Base-by-base conservation (phyloP, 2,329 filamentous ascomycete species). In the Calonectria ilicicola region DNA sequence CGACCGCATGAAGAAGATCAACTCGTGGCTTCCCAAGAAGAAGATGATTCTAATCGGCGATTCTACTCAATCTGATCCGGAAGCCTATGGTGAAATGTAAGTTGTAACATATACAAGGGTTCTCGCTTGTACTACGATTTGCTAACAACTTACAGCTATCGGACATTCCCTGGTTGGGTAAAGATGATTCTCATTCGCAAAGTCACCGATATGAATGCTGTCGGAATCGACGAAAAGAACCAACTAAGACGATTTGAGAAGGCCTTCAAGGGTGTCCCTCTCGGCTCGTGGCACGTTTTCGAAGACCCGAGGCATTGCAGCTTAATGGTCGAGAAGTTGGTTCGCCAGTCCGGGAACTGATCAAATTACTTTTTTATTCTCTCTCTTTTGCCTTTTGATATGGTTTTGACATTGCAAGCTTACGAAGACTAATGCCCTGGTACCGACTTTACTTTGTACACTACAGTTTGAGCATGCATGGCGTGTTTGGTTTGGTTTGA, bases 21-120 rank as follows among this genome's bases (percentile, higher is more conserved):
- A 95, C 77, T 83, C 85, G 1, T 97, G 94, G 94, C 88, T 98
- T 62, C 96, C 96, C 0, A 89, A 89, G 77, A 89, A 94, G 72
- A 94, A 93, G 78, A 93, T 98, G 85, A 91, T 98, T 74, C 93
- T 93, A 77, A 92, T 98, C 75, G 96, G 96, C 1, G 96, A 98
- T 84, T 96, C 93, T 46, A 98, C 96, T 0, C 96, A 98, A 84
- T 93, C 91, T 29, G 96, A 98, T 78, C 96, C 96, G 0, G 96
- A 98, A 82, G 91, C 94, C 0, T 98, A 98, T 80, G 96, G 93
- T 32, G 92, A 96, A 77, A 91, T 95, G 84, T 95, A 89, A 83
- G 88, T 83, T 32, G 1, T 75, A 35, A 46, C 2, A 23, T 12
- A 70, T 32, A 35, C 21, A 32, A 8, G 21, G 21, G 7, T 4